Percentiles rank a stretch among this genome's conserved stretches.
Conservation (phyloP, 176 grass and related monocot species). For the Urochloa ruziziensis region DNA sequence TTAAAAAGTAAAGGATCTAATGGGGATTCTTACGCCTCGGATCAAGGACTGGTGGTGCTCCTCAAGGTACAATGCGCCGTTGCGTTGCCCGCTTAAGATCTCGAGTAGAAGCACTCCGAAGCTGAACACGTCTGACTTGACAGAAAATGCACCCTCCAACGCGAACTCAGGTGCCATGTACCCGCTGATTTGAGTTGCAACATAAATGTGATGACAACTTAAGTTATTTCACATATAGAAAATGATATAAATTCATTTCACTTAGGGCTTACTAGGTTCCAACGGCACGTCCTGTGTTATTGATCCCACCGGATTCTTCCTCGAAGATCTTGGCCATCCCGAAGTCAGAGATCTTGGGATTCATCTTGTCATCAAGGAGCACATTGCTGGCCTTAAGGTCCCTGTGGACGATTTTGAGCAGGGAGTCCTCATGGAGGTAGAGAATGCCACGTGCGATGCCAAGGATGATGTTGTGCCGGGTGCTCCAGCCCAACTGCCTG, state of each 20-base stretch:
- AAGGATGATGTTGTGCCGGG: slow-evolving; percentile 58
- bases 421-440: slow-evolving; percentile 91
- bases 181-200: slow-evolving; percentile 39
- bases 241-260: too few species aligned
- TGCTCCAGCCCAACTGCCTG: slow-evolving; percentile 60
- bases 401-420: slow-evolving; percentile 73
- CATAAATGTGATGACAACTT: neutral
- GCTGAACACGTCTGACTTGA: slow-evolving; percentile 89
- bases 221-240: neutral
- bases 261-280: slow-evolving; percentile 58
- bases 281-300: slow-evolving; percentile 60
- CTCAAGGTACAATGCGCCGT: slow-evolving; percentile 57
- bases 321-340: slow-evolving; percentile 95
- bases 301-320: slow-evolving; percentile 57
- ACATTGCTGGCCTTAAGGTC: slow-evolving; percentile 97
- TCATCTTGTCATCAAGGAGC: slow-evolving; percentile 78
- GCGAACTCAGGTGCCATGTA: slow-evolving; percentile 90
- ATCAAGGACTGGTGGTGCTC: slow-evolving; percentile 65
- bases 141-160: slow-evolving; percentile 66
- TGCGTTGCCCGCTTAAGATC: slow-evolving; percentile 77
- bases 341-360: slow-evolving; percentile 92
- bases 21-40: slow-evolving; percentile 25
- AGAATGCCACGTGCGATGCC: slow-evolving; percentile 73
- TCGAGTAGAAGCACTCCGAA: slow-evolving; percentile 78
- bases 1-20: too few species aligned